phyloP scores from a whole-genome alignment of 371 early-diverging fungal species.

The Dichotomocladium elegans region DNA sequence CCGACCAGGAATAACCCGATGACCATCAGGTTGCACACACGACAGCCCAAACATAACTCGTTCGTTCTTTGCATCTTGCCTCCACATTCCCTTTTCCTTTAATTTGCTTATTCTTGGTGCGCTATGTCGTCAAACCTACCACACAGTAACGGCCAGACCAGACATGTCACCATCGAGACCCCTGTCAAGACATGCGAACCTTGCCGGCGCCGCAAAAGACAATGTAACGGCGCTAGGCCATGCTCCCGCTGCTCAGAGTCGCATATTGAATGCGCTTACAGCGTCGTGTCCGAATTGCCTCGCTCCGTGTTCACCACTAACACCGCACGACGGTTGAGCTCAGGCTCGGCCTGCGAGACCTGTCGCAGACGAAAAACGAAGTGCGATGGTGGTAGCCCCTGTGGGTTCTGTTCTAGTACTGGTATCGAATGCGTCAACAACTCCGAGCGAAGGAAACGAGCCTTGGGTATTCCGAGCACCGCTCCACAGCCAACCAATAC shows the following conservation, averaged over 20 bases:
- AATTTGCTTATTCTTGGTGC: conserved; percentile 1
- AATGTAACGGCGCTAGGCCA: conserved; percentile 22
- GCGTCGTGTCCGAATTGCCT: conserved; percentile 25
- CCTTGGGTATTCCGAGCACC: conserved; percentile 6
- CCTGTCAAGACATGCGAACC: conserved; percentile 16
- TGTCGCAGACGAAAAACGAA: conserved; percentile 50
- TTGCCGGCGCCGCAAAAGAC: conserved; percentile 18
- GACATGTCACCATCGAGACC: background rate
- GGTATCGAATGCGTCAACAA: conserved; percentile 45
- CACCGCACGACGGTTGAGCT: conserved; percentile 40
- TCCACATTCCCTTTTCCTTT: conserved; percentile 3
- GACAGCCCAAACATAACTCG: too few species aligned
- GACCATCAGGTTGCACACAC: background rate
- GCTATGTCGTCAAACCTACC: conserved; percentile 18
- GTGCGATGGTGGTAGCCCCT: conserved; percentile 48
- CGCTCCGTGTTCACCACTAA: conserved; percentile 25
- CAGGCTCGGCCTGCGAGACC: conserved; percentile 50
- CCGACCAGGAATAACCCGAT: background rate
- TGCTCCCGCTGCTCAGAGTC: conserved; percentile 16
- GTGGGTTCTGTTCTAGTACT: conserved; percentile 40
- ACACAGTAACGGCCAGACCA: conserved; percentile 1
- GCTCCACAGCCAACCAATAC: background rate
- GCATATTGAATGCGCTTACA: conserved; percentile 19
- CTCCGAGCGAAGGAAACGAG: conserved; percentile 34
- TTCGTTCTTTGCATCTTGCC: background rate